These are phyloP conservation scores for Inosperma sp. DNA, from an alignment of 768 basidiomycete species.

Conservation along the genomic window DNA sequence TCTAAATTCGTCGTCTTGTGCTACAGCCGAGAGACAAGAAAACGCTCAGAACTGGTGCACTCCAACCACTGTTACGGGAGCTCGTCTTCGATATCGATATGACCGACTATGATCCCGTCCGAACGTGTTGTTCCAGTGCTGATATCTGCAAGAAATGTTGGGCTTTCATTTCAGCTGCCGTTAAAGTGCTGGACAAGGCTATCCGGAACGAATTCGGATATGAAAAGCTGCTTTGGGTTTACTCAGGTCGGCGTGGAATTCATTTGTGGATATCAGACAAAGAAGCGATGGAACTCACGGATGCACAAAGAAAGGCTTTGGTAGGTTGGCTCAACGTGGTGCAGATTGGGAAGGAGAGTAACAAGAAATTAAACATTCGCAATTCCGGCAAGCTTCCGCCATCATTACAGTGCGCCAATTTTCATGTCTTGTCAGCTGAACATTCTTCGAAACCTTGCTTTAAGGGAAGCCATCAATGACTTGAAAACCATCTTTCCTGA, in stretches of 20 bases:
- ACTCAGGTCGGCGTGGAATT: constrained; percentile 97
- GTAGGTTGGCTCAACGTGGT: constrained; percentile 86
- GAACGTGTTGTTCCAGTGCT: constrained; percentile 91
- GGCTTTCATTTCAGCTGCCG: constrained; percentile 91
- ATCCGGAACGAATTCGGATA: constrained; percentile 91
- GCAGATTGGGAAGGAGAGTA: constrained; percentile 73
- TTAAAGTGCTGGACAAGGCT: constrained; percentile 73
- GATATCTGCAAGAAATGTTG: constrained; percentile 92
- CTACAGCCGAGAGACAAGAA: constrained; percentile 85
- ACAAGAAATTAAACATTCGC: constrained; percentile 78
- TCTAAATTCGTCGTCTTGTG: neutral
- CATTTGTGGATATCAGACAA: constrained; percentile 96
- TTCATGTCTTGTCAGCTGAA: constrained; percentile 8
- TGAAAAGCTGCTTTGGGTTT: constrained; percentile 90
- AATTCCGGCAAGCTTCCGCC: constrained; percentile 58
- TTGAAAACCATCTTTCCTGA: constrained; percentile 56
- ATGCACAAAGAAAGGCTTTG: constrained; percentile 83
- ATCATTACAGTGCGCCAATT: constrained; percentile 53
- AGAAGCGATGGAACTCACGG: constrained; percentile 83
- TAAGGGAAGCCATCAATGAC: constrained; percentile 45
- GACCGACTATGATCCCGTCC: constrained; percentile 96
- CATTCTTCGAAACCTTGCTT: too few species aligned
- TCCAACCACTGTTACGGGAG: constrained; percentile 78
- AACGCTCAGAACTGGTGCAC: constrained; percentile 59
- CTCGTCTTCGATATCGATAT: constrained; percentile 99